Conservation (phyloP, 2,329 filamentous ascomycete genomes). For the Penicillium palitans region DNA sequence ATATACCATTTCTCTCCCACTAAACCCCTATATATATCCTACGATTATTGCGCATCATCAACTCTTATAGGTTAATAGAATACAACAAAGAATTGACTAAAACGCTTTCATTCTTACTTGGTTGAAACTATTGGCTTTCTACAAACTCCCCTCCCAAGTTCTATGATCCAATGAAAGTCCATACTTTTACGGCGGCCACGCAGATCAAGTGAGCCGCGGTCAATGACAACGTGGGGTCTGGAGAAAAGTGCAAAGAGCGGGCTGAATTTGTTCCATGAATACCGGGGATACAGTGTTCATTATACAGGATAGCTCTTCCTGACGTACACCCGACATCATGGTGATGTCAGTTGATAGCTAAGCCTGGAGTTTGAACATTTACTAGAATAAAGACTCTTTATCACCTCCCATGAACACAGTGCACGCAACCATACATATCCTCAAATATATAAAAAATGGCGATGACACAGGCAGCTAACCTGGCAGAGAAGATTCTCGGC, state of each 20-base stretch:
- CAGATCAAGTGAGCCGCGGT: background rate
- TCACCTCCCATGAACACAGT: background rate
- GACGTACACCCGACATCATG: background rate
- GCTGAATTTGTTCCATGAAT: background rate
- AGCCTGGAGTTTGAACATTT: background rate
- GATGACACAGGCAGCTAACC: conserved; percentile 65
- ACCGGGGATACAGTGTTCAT: background rate
- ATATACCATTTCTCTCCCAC: background rate
- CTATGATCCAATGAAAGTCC: no score
- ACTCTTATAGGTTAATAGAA: no score
- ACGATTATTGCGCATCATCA: no score
- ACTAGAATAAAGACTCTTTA: background rate
- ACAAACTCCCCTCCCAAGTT: background rate
- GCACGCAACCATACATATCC: background rate
- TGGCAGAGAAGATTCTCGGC: conserved; percentile 66
- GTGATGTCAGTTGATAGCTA: background rate
- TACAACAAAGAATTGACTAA: background rate
- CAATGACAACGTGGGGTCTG: background rate
- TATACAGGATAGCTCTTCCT: background rate
- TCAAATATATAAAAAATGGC: conserved; percentile 49
- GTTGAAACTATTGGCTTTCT: background rate
- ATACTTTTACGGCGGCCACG: background rate
- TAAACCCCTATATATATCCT: background rate
- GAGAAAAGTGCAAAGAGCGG: background rate
- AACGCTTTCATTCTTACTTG: fast-evolving